Percentiles rank a stretch among this genome's conserved stretches.
These are phyloP conservation scores for Isochrysis galbana DNA, from an alignment of 78 protist genomes.

Conservation along the genomic window DNA sequence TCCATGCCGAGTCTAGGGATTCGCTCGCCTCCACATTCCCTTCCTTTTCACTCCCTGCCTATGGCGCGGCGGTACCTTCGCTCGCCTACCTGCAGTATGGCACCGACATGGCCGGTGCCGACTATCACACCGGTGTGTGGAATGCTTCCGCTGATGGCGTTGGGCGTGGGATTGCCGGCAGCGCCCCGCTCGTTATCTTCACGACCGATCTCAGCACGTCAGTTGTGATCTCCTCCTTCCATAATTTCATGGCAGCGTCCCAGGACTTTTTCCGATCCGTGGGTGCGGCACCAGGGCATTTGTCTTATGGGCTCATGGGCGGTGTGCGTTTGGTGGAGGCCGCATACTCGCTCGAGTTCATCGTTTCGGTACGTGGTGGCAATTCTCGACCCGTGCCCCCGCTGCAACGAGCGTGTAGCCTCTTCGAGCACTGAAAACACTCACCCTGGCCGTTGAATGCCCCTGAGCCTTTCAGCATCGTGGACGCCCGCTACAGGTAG, in stretches of 20 bases:
- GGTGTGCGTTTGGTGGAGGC: background rate
- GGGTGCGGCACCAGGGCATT: background rate
- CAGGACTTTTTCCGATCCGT: no score
- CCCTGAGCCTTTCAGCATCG: background rate
- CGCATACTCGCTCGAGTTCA: background rate
- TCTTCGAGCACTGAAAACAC: no score
- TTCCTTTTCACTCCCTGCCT: no score
- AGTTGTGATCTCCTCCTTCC: background rate
- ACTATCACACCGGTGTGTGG: background rate
- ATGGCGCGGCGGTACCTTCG: no score
- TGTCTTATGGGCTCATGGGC: constrained; percentile 30
- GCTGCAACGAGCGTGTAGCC: no score
- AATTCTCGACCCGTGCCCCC: no score
- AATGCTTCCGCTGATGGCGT: background rate
- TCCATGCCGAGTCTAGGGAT: no score
- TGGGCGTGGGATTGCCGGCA: background rate
- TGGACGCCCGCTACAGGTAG: background rate
- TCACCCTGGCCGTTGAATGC: background rate
- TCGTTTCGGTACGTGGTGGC: background rate
- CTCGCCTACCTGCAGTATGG: no score
- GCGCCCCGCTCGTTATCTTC: background rate
- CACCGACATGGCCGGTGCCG: background rate
- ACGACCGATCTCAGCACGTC: background rate
- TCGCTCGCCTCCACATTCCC: no score
- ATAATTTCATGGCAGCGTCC: constrained; percentile 20